These are phyloP conservation scores for Nymphaea colorata DNA, from an alignment of 164 flowering plant genomes.

Conservation along the genomic window DNA sequence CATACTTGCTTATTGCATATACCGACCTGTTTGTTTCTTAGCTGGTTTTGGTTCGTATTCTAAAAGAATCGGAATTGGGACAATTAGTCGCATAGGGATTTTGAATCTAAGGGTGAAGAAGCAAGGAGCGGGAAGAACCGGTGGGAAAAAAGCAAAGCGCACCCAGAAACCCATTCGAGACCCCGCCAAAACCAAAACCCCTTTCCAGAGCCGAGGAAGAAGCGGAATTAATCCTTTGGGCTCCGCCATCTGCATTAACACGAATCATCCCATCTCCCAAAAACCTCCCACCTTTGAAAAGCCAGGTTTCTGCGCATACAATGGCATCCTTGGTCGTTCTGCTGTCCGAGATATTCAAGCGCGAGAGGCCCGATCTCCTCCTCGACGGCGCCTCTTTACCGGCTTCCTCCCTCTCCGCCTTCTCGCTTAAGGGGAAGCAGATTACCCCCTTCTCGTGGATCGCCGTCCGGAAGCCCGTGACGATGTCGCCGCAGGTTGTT, in stretches of 20 bases:
- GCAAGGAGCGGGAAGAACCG: too few species aligned
- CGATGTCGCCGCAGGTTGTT: not conserved
- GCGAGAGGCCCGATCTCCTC: constrained; percentile 1
- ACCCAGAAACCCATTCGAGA: not conserved
- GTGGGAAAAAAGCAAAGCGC: too few species aligned
- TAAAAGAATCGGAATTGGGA: too few species aligned
- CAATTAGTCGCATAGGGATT: too few species aligned
- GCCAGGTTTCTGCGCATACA: not conserved
- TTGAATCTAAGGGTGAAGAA: too few species aligned
- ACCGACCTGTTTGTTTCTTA: too few species aligned
- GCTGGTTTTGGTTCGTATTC: too few species aligned
- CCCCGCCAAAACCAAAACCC: not conserved
- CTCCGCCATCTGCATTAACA: not conserved
- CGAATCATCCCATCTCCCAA: not conserved
- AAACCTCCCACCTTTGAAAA: not conserved
- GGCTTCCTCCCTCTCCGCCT: not conserved
- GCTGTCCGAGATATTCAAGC: constrained; percentile 10
- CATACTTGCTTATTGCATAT: too few species aligned
- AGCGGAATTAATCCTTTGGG: not conserved
- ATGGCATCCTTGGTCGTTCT: constrained; percentile 14
- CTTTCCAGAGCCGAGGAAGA: not conserved
- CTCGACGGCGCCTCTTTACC: not conserved
- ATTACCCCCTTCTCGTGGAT: not conserved
- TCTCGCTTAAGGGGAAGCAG: not conserved
- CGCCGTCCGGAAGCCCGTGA: not conserved